Conservation (phyloP, 2,329 filamentous ascomycete species). For the Fusarium tuaranense region DNA sequence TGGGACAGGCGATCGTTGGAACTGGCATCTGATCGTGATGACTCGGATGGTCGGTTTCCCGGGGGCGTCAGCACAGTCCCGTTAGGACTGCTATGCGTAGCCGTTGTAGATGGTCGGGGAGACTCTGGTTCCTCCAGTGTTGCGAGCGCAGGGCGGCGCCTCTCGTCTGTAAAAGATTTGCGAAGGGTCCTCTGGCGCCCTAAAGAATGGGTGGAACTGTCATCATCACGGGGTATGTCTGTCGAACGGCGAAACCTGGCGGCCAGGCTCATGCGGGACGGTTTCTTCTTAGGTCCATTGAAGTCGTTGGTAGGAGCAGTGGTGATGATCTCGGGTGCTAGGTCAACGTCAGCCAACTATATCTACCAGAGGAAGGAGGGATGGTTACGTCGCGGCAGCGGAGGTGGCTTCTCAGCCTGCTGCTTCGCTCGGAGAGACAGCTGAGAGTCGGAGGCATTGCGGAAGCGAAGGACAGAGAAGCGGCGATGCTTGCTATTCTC, state of each 20-base stretch:
- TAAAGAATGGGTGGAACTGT: slow-evolving; percentile 19
- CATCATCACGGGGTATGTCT: slow-evolving; percentile 56
- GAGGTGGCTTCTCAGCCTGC: slow-evolving; percentile 69
- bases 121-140: slow-evolving; percentile 68
- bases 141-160: slow-evolving; percentile 46
- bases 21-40: slow-evolving; percentile 89
- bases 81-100: slow-evolving; percentile 42
- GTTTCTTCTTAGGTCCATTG: slow-evolving; percentile 64
- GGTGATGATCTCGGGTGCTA: slow-evolving; percentile 84
- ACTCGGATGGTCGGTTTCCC: slow-evolving; percentile 70
- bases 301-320: slow-evolving; percentile 85
- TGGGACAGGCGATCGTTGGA: slow-evolving; percentile 73
- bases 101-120: slow-evolving; percentile 47
- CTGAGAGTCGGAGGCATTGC: slow-evolving; percentile 94
- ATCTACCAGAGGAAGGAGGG: slow-evolving; percentile 15
- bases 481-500: slow-evolving; percentile 68
- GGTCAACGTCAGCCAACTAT: slow-evolving; percentile 33
- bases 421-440: slow-evolving; percentile 81
- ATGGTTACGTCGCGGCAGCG: slow-evolving; percentile 68
- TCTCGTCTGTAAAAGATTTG: slow-evolving; percentile 60
- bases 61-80: slow-evolving; percentile 61
- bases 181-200: slow-evolving; percentile 40
- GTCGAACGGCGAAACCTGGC: slow-evolving; percentile 65
- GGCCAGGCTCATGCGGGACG: slow-evolving; percentile 66
- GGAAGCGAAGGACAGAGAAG: slow-evolving; percentile 82